Evolutionary conservation across 1,139 yeast genomes (phyloP).

Genomic region (Scheffersomyces titani): DNA sequence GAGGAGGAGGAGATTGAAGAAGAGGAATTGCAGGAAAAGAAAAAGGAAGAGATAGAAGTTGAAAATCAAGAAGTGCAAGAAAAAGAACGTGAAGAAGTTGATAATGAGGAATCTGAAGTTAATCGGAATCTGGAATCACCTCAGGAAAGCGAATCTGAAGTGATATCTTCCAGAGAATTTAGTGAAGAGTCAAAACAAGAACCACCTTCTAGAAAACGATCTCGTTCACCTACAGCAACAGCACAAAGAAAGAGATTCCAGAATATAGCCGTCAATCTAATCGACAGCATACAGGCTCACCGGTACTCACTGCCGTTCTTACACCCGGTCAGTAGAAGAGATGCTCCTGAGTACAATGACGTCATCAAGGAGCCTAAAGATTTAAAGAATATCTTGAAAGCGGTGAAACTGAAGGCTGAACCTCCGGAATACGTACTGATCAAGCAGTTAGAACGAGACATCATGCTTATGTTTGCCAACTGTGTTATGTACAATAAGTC

Average conservation of each 20-base stretch:
- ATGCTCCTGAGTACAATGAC: slow-evolving; percentile 68
- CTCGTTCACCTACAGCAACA: slow-evolving; percentile 29
- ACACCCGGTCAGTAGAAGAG: slow-evolving; percentile 65
- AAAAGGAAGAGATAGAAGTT: background rate
- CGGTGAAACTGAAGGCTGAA: slow-evolving; percentile 49
- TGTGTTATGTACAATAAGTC: slow-evolving; percentile 79
- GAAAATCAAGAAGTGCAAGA: background rate
- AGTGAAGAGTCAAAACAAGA: slow-evolving; percentile 5
- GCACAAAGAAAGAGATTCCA: slow-evolving; percentile 51
- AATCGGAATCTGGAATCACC: background rate
- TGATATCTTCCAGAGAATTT: background rate
- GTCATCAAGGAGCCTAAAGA: slow-evolving; percentile 68
- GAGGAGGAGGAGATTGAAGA: background rate
- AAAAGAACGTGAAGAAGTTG: background rate
- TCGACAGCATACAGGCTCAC: slow-evolving; percentile 68
- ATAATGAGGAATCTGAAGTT: background rate
- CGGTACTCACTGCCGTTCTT: slow-evolving; percentile 74
- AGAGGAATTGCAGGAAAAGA: background rate
- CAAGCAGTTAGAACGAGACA: slow-evolving; percentile 64
- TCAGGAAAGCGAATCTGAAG: background rate
- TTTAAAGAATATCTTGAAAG: slow-evolving; percentile 59
- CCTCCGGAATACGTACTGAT: slow-evolving; percentile 53
- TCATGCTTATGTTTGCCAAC: slow-evolving; percentile 79
- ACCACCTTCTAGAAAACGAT: slow-evolving; percentile 16
- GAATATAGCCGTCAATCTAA: slow-evolving; percentile 55